Evolutionary conservation across 306 rosid species (phyloP), one percentile per base, ranked within the genome.

Genomic region (Canavalia gladiata): DNA sequence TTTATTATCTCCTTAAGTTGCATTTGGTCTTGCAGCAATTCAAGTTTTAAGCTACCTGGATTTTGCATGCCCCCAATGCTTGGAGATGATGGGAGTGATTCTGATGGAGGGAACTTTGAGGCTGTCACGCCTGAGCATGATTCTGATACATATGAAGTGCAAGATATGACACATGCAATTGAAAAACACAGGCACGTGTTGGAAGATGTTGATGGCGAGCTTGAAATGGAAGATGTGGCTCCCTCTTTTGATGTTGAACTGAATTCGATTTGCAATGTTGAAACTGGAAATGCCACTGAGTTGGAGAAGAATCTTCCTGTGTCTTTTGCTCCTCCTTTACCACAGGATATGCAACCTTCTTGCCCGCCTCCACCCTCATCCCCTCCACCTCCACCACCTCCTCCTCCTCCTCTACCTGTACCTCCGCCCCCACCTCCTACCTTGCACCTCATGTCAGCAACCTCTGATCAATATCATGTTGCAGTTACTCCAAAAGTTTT

Each of bases 161-260:
- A 69, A 47, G 91, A 87, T 83, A 77, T 8, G 2, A 37, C 75
- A 18, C 85, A 86, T 35, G 79, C 88, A 52, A 68, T 82, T 33
- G 97, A 85, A 81, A 96, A 89, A 74, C 99, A 66, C 76, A 88
- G 94, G 68, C 99, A 87, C 87, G 89, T 94, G 64, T 83, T 94
- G 88, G 98, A 94, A 89, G 99, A 94, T 71, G 97, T 96, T 71
- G 99, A 94, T 68, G 99, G 98, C 4, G 99, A 96, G 83, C 97
- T 96, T 78, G 99, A 96, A 87, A 96, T 96, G 99, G 99, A 96
- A 89, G 99, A 96, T 56, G 97, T 90, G 62, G 95, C 99, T 49
- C 99, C 99, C 34, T 84, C 92, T 76, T 87, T 91, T 82, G 97
- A 92, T 75, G 86, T 83, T 60, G 91, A 89, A 86, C 63, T 86